Percentiles rank a stretch among this genome's conserved stretches.
Evolutionary conservation across 2,329 filamentous ascomycete genomes (phyloP).

Genomic region (Phaeophleospora eucalypticola): DNA sequence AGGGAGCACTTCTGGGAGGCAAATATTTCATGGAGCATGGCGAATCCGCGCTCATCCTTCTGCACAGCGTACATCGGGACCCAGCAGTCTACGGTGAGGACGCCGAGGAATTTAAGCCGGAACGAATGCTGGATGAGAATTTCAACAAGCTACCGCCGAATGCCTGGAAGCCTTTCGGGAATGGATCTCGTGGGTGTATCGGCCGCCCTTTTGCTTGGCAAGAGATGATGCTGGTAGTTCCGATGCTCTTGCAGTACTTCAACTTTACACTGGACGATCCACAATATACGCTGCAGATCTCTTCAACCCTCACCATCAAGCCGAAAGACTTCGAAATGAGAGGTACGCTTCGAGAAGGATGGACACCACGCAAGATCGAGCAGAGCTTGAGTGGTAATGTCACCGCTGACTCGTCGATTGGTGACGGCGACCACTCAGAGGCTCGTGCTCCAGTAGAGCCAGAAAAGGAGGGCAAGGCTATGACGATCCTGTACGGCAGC

Average conservation of each 20-base stretch:
- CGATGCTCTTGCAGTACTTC: constrained; percentile 67
- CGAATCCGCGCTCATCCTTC: constrained; percentile 48
- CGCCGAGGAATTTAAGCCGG: constrained; percentile 62
- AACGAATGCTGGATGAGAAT: constrained; percentile 66
- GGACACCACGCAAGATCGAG: constrained; percentile 44
- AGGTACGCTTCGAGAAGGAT: constrained; percentile 50
- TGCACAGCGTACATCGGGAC: constrained; percentile 58
- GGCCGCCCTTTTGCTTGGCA: constrained; percentile 64
- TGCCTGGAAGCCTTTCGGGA: constrained; percentile 61
- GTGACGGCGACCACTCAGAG: too few species aligned
- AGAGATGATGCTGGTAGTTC: constrained; percentile 60
- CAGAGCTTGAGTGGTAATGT: constrained; percentile 28
- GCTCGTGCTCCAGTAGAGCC: constrained; percentile 5
- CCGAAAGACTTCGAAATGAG: constrained; percentile 61
- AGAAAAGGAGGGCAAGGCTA: constrained; percentile 35
- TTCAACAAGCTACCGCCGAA: constrained; percentile 49
- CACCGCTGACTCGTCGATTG: not conserved
- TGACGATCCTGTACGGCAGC: constrained; percentile 69
- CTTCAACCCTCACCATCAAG: constrained; percentile 59
- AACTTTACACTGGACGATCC: constrained; percentile 61
- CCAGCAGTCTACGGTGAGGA: constrained; percentile 62
- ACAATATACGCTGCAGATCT: constrained; percentile 53
- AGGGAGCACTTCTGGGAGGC: constrained; percentile 49
- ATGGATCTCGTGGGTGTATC: constrained; percentile 66
- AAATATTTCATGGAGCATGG: constrained; percentile 57